These are phyloP conservation scores for Cystoisospora suis DNA, from an alignment of 169 alveolate genomes.

Conservation along the genomic window DNA sequence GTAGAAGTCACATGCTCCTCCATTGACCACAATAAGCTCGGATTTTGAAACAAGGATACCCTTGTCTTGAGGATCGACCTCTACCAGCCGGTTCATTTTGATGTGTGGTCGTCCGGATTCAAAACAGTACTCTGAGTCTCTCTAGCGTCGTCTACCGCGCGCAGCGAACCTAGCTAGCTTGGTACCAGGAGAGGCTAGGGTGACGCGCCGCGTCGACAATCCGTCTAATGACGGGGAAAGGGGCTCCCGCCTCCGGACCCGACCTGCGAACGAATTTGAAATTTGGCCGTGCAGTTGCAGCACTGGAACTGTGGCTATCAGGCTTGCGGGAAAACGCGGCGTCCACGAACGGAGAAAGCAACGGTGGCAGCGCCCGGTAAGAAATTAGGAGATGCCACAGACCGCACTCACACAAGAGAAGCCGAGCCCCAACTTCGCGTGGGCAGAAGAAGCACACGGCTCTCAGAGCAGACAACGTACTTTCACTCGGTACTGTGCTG, in stretches of 20 bases:
- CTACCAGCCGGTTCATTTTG: neutral
- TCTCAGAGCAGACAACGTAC: too few species aligned
- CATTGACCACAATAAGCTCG: constrained; percentile 6
- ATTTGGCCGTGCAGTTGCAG: neutral
- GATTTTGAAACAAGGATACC: constrained; percentile 24
- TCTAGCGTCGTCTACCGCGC: too few species aligned
- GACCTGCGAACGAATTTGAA: neutral
- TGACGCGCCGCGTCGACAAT: neutral
- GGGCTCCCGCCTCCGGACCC: neutral
- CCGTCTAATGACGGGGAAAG: neutral
- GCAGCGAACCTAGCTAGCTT: neutral
- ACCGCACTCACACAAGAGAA: too few species aligned
- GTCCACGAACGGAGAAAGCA: too few species aligned
- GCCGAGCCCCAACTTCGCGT: too few species aligned
- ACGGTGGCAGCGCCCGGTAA: too few species aligned
- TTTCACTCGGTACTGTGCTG: too few species aligned
- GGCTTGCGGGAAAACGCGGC: too few species aligned
- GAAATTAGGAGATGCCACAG: too few species aligned
- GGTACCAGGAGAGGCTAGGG: neutral
- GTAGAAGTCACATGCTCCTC: constrained; percentile 44
- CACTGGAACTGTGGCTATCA: neutral
- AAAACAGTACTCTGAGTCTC: too few species aligned
- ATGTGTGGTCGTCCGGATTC: neutral
- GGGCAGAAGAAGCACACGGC: too few species aligned
- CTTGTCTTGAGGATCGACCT: constrained; percentile 9